Evolutionary conservation across 768 basidiomycete species (phyloP), one percentile per base, ranked within the genome.

Genomic region (Candolleomyces aberdarensis): DNA sequence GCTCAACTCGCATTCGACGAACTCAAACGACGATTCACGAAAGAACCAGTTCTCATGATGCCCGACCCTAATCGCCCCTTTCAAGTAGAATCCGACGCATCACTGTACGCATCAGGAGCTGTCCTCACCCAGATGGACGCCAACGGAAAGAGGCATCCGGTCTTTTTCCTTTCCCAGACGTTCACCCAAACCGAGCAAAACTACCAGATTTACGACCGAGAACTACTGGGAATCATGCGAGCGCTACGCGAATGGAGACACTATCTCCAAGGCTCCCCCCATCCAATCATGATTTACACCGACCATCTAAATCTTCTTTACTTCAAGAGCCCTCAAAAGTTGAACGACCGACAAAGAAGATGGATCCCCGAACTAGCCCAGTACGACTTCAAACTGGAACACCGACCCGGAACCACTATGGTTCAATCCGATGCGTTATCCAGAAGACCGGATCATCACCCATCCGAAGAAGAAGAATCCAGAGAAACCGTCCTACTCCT

Each of bases 201-300:
- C 59, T 73, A 72, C 57, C 56, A 71, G 15, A 69, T 72, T 59
- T 70, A 75, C 56, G 74, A 80, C 62, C 72, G 73, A 56, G 76
- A 80, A 65, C 44, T 80, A 6, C 65, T 78, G 1, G 76, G 74
- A 0, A 77, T 80, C n/a, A 67, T 80, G 8, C 20, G 65, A 41
- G 69, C 71, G 8, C n/a, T n/a, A n/a, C n/a, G n/a, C n/a, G n/a
- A n/a, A n/a, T n/a, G n/a, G n/a, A n/a, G n/a, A n/a, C n/a, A 72
- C 15, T 73, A 70, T 54, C 47, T 71, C 0, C 13, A 63, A 51
- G 67, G 65, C 44, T 40, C 60, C 1, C 14, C 53, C 2, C 14
- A 63, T 15, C 48, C 22, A 19, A 53, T 62, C 1, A 53, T 44
- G 9, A 52, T 70, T 8, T 29, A 54, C 3, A 63, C 66, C 2